Conservation (phyloP, 768 basidiomycete species). For the Paxillus ammoniavirescens region DNA sequence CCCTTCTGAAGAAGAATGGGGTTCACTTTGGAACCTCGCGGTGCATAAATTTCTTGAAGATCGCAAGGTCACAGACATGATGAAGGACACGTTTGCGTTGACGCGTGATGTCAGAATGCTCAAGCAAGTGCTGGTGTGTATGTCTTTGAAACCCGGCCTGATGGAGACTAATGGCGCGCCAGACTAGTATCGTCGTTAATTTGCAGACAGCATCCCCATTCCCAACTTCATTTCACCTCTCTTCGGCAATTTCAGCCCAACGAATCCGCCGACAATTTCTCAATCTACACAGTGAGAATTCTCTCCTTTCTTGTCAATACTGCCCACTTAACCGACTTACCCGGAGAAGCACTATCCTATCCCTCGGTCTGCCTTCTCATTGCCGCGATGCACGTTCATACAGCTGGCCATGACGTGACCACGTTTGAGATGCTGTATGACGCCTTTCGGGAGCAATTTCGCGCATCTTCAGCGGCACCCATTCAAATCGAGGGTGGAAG, state of each 20-base stretch:
- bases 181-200: slow-evolving; percentile 46
- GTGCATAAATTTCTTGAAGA: slow-evolving; percentile 61
- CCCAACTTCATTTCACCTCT: slow-evolving; percentile 46
- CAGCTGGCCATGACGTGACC: slow-evolving; percentile 73
- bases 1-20: slow-evolving; percentile 50
- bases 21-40: slow-evolving; percentile 49
- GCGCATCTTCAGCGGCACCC: slow-evolving; percentile 69
- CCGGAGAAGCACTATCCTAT: slow-evolving; percentile 62
- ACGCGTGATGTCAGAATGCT: slow-evolving; percentile 60
- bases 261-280: slow-evolving; percentile 54
- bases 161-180: slow-evolving; percentile 7
- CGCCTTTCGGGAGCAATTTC: slow-evolving; percentile 71
- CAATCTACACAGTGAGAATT: slow-evolving; percentile 50
- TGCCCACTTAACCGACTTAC: not conserved
- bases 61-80: slow-evolving; percentile 37
- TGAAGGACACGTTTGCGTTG: slow-evolving; percentile 62
- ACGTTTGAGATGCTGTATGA: slow-evolving; percentile 93
- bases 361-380: slow-evolving; percentile 82
- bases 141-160: not conserved
- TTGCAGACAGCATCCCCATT: slow-evolving; percentile 54
- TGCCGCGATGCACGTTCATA: slow-evolving; percentile 74
- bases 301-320: not conserved
- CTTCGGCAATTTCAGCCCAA: slow-evolving; percentile 46
- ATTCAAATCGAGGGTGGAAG: slow-evolving; percentile 71
- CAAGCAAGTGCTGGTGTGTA: slow-evolving; percentile 58